These are phyloP conservation scores for Dioscorea alata DNA, from an alignment of 106 monocot genomes.

Conservation along the genomic window DNA sequence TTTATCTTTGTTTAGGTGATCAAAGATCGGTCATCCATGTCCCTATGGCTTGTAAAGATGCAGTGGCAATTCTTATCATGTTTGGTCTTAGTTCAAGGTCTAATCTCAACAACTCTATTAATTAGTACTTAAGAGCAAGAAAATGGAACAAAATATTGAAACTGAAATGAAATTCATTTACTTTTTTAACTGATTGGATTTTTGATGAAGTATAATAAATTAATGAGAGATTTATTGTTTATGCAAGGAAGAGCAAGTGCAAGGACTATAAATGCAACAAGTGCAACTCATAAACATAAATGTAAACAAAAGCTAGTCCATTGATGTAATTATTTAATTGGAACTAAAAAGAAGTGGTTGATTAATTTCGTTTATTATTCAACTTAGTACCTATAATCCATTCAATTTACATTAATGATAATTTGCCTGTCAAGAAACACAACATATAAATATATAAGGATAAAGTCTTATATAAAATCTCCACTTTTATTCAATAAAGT, in stretches of 20 bases:
- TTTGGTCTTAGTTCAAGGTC: constrained; percentile 85
- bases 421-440: no score
- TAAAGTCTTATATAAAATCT: no score
- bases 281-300: constrained; percentile 90
- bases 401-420: no score
- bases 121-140: constrained; percentile 71
- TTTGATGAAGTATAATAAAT: neutral
- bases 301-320: constrained; percentile 51
- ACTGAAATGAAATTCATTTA: neutral
- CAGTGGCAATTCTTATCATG: constrained; percentile 87
- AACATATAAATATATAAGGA: no score
- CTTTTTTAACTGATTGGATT: neutral
- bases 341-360: no score
- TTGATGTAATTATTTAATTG: no score
- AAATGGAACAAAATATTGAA: constrained; percentile 84
- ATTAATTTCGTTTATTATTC: no score
- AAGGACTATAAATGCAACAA: constrained; percentile 77
- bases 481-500: no score
- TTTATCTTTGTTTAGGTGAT: constrained; percentile 48
- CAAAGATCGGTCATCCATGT: constrained; percentile 47
- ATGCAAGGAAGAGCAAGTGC: constrained; percentile 80
- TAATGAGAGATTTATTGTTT: neutral
- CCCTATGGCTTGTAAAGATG: constrained; percentile 86
- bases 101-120: constrained; percentile 61
- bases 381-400: no score